Evolutionary conservation across 768 basidiomycete genomes (phyloP).

Genomic region (Tubosaeta brunneosetosa): DNA sequence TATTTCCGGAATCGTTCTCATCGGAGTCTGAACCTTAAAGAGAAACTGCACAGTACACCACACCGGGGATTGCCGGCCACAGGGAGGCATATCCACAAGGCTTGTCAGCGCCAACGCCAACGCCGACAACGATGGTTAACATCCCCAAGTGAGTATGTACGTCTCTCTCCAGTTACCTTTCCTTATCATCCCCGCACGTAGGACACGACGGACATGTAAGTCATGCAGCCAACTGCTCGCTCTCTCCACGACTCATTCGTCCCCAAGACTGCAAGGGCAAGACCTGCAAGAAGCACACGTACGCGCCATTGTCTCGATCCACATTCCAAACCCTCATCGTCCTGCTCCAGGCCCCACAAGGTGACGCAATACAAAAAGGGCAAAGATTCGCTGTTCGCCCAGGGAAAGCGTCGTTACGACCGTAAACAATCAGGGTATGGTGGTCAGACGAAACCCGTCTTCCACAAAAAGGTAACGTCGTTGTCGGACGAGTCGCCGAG

Average conservation of each 20-base stretch:
- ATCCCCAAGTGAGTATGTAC: slow-evolving; percentile 74
- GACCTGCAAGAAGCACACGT: slow-evolving; percentile 97
- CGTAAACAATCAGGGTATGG: slow-evolving; percentile 98
- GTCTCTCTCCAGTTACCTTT: slow-evolving; percentile 9
- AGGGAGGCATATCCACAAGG: slow-evolving; percentile 12
- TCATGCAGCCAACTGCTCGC: not conserved
- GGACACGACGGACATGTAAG: slow-evolving; percentile 97
- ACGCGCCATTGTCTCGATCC: slow-evolving; percentile 31
- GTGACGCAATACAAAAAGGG: slow-evolving; percentile 99
- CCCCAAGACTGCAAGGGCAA: slow-evolving; percentile 89
- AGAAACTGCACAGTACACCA: slow-evolving; percentile 15
- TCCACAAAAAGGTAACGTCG: slow-evolving; percentile 89
- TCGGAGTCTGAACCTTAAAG: slow-evolving; percentile 21
- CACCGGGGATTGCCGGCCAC: slow-evolving; percentile 24
- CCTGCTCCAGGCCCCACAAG: slow-evolving; percentile 80
- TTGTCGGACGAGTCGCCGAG: not conserved
- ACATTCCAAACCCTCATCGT: not conserved
- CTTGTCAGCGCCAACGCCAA: slow-evolving; percentile 15
- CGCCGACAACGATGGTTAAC: slow-evolving; percentile 73
- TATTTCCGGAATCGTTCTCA: not conserved
- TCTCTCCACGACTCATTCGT: slow-evolving; percentile 3
- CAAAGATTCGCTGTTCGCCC: slow-evolving; percentile 95
- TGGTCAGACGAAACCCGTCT: slow-evolving; percentile 99
- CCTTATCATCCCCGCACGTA: slow-evolving; percentile 21
- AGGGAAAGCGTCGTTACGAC: slow-evolving; percentile 99